These are phyloP conservation scores for Rhodofomes roseus DNA, from an alignment of 1,284 basidiomycete genomes.

Conservation along the genomic window DNA sequence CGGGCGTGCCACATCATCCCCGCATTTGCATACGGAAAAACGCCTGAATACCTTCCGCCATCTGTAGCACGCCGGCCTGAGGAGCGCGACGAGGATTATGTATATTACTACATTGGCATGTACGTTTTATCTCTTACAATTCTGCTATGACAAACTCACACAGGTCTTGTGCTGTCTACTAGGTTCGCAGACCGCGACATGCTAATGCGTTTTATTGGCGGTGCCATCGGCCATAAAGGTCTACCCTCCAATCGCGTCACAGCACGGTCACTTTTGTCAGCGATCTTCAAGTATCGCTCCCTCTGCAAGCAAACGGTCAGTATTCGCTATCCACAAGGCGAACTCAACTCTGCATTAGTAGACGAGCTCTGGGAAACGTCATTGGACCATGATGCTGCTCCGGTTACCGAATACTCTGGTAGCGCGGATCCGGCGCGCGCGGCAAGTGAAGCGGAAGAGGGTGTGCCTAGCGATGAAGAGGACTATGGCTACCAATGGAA, in stretches of 20 bases:
- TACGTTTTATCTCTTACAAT: conserved; percentile 16
- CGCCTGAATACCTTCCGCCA: conserved; percentile 11
- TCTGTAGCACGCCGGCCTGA: conserved; percentile 18
- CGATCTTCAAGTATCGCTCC: background rate
- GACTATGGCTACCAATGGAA: background rate
- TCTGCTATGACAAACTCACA: background rate
- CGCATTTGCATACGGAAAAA: conserved; percentile 25
- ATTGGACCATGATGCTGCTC: background rate
- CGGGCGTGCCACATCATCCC: conserved; percentile 34
- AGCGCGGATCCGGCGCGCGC: background rate
- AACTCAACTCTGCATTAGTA: background rate
- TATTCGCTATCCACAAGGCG: background rate
- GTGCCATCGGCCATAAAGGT: background rate
- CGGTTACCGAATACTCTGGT: background rate
- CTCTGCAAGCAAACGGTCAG: background rate
- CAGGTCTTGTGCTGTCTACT: background rate
- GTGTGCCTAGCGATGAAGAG: background rate
- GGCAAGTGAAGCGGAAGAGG: background rate
- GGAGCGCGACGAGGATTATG: conserved; percentile 27
- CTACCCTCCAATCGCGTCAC: background rate
- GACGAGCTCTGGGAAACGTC: background rate
- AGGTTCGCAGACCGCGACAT: background rate
- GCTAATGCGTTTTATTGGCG: background rate
- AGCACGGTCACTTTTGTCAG: background rate
- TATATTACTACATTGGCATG: conserved; percentile 32